Evolutionary conservation across 176 grass and related monocot genomes (phyloP), one percentile per base, ranked within the genome.

Genomic region (Carex myosuroides): DNA sequence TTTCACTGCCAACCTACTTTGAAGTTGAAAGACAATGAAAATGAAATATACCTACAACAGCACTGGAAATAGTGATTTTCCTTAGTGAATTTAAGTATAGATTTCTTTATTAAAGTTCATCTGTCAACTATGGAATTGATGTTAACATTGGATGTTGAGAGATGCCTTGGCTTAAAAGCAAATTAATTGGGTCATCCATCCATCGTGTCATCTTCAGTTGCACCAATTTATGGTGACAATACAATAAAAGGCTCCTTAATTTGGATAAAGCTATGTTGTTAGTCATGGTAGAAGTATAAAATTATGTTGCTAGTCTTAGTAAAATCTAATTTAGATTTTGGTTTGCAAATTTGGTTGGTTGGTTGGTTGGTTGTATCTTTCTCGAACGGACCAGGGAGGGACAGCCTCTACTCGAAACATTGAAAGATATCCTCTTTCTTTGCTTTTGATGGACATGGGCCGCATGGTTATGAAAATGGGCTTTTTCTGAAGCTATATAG

Each of bases 21-120:
- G 22, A 54, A 75, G 44, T 53, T 75, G 20, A 24, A 53, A 64
- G 73, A 77, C 13, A 67, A 67, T 83, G 80, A 83, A 83, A 67
- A 54, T 44, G 80, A 83, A 83, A 83, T 52, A 53, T 83, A 83
- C 80, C 80, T 65, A 83, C 61, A 44, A 83, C 61, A 20, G 59
- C 57, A 67, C 17, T 17, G 17, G 2, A 21, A 67, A 65, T 66
- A 63, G 21, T 44, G 35, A 10, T 37, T 65, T 81, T 39, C 33
- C 9, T 14, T n/a, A 8, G 21, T 8, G 32, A 13, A 13, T 4
- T 81, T 13, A 81, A 81, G 6, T 81, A 64, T 30, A 80, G 8
- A 37, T n/a, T 37, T 73, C 18, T 48, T 71, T 44, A 71, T 73
- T 22, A 73, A 79, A 79, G 4, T 74, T 10, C 9, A 39, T 74